Percentiles rank a stretch among this genome's conserved stretches.
These are phyloP conservation scores for Debaryomyces nepalensis DNA, from an alignment of 1,139 yeast species.

Conservation along the genomic window DNA sequence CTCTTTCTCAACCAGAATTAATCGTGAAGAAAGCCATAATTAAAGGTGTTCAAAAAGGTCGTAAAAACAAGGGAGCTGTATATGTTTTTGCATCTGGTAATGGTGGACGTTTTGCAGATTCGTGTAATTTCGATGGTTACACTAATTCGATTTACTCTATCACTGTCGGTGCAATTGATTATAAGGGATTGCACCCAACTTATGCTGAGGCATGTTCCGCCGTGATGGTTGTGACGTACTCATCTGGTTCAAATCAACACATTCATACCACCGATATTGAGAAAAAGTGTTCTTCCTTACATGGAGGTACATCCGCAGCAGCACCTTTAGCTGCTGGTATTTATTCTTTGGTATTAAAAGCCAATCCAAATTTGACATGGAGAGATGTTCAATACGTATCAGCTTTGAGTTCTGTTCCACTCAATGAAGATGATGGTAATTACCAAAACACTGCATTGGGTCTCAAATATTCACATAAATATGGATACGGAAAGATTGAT, in stretches of 20 bases:
- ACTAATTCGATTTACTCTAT: constrained; percentile 95
- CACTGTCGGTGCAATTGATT: constrained; percentile 93
- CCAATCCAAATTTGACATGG: constrained; percentile 91
- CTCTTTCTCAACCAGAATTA: constrained; percentile 82
- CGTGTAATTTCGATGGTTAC: constrained; percentile 97
- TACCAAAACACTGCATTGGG: constrained; percentile 70
- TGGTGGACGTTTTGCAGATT: constrained; percentile 83
- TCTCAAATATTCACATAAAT: constrained; percentile 77
- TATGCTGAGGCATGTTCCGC: constrained; percentile 96
- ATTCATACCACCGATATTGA: constrained; percentile 90
- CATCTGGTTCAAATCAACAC: constrained; percentile 88
- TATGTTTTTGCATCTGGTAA: constrained; percentile 98
- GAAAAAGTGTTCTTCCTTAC: constrained; percentile 68
- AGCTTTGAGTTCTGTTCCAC: constrained; percentile 71
- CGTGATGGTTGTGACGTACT: constrained; percentile 92
- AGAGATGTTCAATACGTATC: constrained; percentile 90
- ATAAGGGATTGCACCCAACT: constrained; percentile 79
- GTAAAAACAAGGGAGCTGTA: constrained; percentile 79
- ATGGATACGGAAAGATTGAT: constrained; percentile 93
- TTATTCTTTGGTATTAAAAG: constrained; percentile 78
- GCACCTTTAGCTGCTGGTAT: constrained; percentile 98
- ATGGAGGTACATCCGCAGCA: constrained; percentile 99
- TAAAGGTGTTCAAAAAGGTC: constrained; percentile 84
- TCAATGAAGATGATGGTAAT: constrained; percentile 67
- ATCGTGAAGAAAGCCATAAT: constrained; percentile 81